Conservation (phyloP, 2,329 filamentous ascomycete species). For the Penicillium sp. region DNA sequence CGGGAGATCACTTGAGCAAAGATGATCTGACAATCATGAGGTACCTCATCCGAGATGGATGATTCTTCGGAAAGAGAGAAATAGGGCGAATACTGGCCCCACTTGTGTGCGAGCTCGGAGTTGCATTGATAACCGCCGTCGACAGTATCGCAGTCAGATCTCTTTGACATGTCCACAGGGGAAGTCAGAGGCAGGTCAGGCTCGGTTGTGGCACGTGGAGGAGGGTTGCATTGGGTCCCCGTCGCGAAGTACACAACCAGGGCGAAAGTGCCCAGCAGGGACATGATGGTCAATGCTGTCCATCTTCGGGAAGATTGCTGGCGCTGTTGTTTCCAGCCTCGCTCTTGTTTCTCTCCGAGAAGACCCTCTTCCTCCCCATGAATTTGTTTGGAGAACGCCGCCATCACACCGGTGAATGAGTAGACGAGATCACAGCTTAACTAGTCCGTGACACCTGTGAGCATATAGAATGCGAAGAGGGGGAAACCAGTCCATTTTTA, state of each 20-base stretch:
- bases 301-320: background rate
- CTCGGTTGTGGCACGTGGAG: background rate
- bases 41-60: constrained; percentile 58
- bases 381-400: background rate
- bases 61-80: constrained; percentile 65
- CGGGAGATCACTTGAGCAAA: constrained; percentile 80
- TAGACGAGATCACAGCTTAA: background rate
- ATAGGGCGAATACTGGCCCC: constrained; percentile 87
- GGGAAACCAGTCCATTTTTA: constrained; percentile 1
- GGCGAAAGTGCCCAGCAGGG: constrained; percentile 5
- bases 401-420: constrained; percentile 2
- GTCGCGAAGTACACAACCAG: constrained; percentile 7
- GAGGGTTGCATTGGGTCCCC: constrained; percentile 7
- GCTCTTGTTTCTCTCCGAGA: background rate
- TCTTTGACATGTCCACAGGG: background rate
- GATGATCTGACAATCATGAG: constrained; percentile 67
- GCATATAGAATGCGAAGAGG: background rate
- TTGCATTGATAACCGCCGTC: constrained; percentile 62
- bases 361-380: constrained; percentile 10
- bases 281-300: background rate
- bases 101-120: constrained; percentile 61
- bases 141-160: constrained; percentile 51
- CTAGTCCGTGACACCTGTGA: background rate
- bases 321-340: background rate
- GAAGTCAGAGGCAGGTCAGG: background rate